Base-by-base conservation (phyloP, 2,329 filamentous ascomycete species). In the Neocucurbitaria cava region DNA sequence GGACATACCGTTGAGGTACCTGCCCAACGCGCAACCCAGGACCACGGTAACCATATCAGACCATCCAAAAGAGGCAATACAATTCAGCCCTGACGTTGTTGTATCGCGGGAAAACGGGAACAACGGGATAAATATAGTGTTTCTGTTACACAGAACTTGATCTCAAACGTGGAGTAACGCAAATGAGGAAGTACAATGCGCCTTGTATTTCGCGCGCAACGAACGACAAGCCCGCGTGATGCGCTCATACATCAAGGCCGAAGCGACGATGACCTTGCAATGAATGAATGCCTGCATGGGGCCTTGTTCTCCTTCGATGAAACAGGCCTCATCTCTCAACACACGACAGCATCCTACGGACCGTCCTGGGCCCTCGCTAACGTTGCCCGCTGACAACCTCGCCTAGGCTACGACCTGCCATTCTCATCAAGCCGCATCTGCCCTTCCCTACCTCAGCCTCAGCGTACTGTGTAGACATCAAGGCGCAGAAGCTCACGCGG, bases 81-180 rank as follows among this genome's bases (percentile, higher is more conserved):
- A 57, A 49, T 48, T 43, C 38, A 51, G 36, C 46, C 31, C 48
- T 51, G 49, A 51, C 40, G 45, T 33, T 13, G 30, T 28, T 59
- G 44, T 52, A 43, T 52, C 48, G 54, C 50, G 44, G 54, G 54
- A 54, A 24, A 52, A 50, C 50, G 44, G 54, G 54, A 54, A 24
- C 49, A 54, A 52, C 30, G 35, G 26, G 44, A 49, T 40, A 30
- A 23, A 46, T 52, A 57, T 52, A 57, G 51, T 52, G 20, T 36
- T 40, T 10, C 44, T 46, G 54, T 50, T 52, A 52, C 57, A 59
- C 57, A 46, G 40, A 47, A 56, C 46, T 42, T 43, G 43, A 42
- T 43, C 42, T 47, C 35, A 49, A 52, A 46, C 39, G 42, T 39
- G 36, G 28, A 41, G 40, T 53, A 43, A 53, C 50, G 17, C 40